Evolutionary conservation across 345 rosid species (phyloP).

Genomic region (Brassica nigra): DNA sequence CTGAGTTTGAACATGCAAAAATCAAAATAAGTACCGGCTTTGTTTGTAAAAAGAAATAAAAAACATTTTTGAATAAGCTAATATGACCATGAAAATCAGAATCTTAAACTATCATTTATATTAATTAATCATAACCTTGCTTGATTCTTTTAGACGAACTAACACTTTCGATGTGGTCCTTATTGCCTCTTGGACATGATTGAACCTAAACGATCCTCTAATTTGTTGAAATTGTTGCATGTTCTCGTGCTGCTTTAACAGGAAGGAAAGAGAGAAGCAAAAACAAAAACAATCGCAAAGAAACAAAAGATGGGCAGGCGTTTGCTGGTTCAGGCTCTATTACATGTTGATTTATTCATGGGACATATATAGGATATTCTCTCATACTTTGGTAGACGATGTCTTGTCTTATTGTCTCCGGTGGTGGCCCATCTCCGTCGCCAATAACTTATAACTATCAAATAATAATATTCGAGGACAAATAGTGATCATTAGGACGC

Average conservation of each 20-base stretch:
- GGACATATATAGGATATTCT: constrained; percentile 24
- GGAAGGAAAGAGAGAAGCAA: not conserved
- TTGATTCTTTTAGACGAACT: constrained; percentile 12
- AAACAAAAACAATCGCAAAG: constrained; percentile 13
- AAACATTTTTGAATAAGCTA: no score
- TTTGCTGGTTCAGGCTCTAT: constrained; percentile 41
- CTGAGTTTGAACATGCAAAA: not conserved
- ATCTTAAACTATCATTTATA: constrained; percentile 4
- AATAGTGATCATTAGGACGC: not conserved
- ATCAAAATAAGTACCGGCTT: not conserved
- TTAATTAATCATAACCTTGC: constrained; percentile 9
- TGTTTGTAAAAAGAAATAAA: not conserved
- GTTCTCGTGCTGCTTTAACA: constrained; percentile 14
- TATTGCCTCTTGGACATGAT: constrained; percentile 9
- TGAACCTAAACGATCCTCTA: constrained; percentile 1
- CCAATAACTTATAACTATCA: not conserved
- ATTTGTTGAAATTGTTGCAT: constrained; percentile 17
- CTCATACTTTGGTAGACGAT: constrained; percentile 30
- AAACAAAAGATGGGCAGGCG: constrained; percentile 36
- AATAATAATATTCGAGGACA: not conserved
- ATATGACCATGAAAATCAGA: not conserved
- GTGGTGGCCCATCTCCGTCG: not conserved
- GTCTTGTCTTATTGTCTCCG: constrained; percentile 29
- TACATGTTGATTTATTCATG: constrained; percentile 17
- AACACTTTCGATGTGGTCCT: constrained; percentile 14